phyloP scores from a whole-genome alignment of 176 grass and related monocot species.

The Tuctoria greenei region DNA sequence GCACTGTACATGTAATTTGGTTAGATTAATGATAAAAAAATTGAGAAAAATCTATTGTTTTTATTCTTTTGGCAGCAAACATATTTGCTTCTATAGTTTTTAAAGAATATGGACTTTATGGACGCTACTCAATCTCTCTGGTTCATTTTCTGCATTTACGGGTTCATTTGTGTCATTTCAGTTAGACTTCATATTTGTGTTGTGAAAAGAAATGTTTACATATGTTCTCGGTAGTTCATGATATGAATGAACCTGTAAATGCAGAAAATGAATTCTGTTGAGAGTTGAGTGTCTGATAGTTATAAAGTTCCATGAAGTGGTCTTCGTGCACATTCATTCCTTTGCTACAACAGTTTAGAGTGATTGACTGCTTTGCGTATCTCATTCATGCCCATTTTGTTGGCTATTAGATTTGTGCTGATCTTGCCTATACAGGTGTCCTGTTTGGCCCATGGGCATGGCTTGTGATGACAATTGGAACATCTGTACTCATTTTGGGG shows the following conservation, averaged over 20 bases:
- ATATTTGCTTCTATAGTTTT: not conserved
- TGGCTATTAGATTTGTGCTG: not conserved
- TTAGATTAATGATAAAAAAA: not conserved
- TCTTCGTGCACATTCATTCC: not conserved
- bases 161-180: slow-evolving; percentile 2
- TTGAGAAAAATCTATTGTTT: not conserved
- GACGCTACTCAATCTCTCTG: not conserved
- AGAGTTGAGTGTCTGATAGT: not conserved
- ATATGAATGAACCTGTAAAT: too few species aligned
- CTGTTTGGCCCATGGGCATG: slow-evolving; percentile 74
- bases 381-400: not conserved
- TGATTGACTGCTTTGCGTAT: not conserved
- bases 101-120: not conserved
- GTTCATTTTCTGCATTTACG: slow-evolving; percentile 13
- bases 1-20: not conserved
- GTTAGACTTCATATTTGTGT: not conserved
- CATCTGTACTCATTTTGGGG: slow-evolving; percentile 64
- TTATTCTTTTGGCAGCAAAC: not conserved
- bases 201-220: not conserved
- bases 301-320: not conserved
- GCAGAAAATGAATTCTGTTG: not conserved
- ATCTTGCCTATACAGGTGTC: slow-evolving; percentile 47
- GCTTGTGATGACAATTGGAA: slow-evolving; percentile 74
- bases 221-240: slow-evolving; percentile 8
- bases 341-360: not conserved